Conservation (phyloP, 2,329 filamentous ascomycete genomes). For the Arthrocladium fulminans region DNA sequence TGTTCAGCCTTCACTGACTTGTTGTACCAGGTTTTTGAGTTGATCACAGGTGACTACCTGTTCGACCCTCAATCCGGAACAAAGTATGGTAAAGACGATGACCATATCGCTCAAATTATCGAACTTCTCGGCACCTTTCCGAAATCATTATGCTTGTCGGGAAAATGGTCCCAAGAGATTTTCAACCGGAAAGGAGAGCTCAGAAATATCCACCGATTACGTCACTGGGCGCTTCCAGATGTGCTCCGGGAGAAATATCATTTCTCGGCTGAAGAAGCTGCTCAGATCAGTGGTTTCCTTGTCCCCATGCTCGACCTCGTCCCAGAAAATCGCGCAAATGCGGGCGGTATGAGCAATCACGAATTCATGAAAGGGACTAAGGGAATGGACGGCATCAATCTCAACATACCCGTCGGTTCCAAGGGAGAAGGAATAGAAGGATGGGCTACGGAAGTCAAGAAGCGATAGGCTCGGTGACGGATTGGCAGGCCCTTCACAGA, state of each 20-base stretch:
- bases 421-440: constrained; percentile 88
- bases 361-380: constrained; percentile 73
- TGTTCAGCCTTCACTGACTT: constrained; percentile 8
- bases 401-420: constrained; percentile 69
- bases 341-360: constrained; percentile 87
- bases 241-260: constrained; percentile 96
- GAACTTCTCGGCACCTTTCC: constrained; percentile 90
- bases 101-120: constrained; percentile 98
- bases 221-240: constrained; percentile 90
- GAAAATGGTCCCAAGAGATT: constrained; percentile 97
- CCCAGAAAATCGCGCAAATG: constrained; percentile 84
- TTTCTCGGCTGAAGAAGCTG: constrained; percentile 73
- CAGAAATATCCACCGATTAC: constrained; percentile 89
- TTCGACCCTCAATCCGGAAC: constrained; percentile 98
- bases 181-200: constrained; percentile 97
- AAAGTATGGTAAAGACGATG: constrained; percentile 98
- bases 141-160: constrained; percentile 79
- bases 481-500: background rate
- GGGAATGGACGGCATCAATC: constrained; percentile 73
- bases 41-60: constrained; percentile 96
- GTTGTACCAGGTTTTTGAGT: constrained; percentile 68
- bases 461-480: constrained; percentile 47
- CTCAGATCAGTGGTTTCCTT: constrained; percentile 71
- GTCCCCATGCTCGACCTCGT: constrained; percentile 83
- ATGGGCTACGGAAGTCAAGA: constrained; percentile 83